Evolutionary conservation across 805 yeast species (phyloP), one percentile per base, ranked within the genome.

Genomic region (Candida endomychidarum): DNA sequence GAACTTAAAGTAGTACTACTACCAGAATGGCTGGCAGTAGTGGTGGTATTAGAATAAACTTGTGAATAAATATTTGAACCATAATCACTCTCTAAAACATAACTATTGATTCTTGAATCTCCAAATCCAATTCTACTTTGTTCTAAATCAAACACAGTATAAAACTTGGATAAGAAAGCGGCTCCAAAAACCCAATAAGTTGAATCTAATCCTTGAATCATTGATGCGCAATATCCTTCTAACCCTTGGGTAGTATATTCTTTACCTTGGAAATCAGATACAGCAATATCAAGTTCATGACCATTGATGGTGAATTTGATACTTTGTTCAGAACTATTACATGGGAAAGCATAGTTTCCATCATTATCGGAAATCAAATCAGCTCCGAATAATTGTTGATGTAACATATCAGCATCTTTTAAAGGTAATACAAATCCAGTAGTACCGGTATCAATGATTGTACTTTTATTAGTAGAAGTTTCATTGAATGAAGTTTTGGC

Each of bases 361-460:
- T 40, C 17, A n/a, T 80, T 79, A 56, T 81, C 86, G 6, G 81
- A 69, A 43, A 76, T 57, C 6, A 79, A 64, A 25, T 63, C 56
- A 11, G 54, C 47, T 38, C 82, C 80, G 49, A 65, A 76, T 4
- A 80, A 58, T 21, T 43, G 24, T 28, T 43, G 32, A 52, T 81
- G 86, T 11, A 81, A 40, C 16, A 46, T 61, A 28, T 67, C 42
- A 1, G 86, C 86, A 51, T 81, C 86, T 17, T 56, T 61, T 9
- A 71, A 57, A 5, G 84, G 78, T 30, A 80, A 57, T 3, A 77
- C 76, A 18, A 81, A 57, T 3, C 82, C 74, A 0, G 86, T 81
- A 2, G 87, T 80, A 16, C 87, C 88, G 5, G 83, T 76, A 54
- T 81, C 88, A 15, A 81, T 62, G 20, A 81, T 66, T 5, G 78